These are phyloP conservation scores for Debaryomyces robertsiae DNA, from an alignment of 1,139 yeast species.

Conservation along the genomic window DNA sequence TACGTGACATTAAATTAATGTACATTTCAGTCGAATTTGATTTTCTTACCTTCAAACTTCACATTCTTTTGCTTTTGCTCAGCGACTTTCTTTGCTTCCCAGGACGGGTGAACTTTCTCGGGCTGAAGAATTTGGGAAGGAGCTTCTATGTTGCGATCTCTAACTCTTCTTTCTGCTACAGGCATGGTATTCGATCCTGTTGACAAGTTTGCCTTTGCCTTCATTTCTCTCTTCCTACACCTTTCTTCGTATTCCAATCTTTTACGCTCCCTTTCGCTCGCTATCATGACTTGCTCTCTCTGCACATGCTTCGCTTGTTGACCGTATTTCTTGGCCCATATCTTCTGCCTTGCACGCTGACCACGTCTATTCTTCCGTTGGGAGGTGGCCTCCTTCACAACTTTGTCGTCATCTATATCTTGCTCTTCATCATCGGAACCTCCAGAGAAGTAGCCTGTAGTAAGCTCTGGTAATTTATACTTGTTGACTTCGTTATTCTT, in stretches of 20 bases:
- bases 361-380: conserved; percentile 89
- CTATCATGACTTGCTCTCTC: conserved; percentile 56
- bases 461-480: conserved; percentile 64
- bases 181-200: conserved; percentile 46
- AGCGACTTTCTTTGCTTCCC: conserved; percentile 83
- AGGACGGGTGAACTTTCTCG: conserved; percentile 78
- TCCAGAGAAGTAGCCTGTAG: conserved; percentile 81
- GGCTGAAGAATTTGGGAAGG: conserved; percentile 10
- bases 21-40: conserved; percentile 54
- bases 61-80: conserved; percentile 66
- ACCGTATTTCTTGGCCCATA: conserved; percentile 94
- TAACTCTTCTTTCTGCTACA: conserved; percentile 36
- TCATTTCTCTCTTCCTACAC: conserved; percentile 62
- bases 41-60: conserved; percentile 83
- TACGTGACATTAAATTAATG: conserved; percentile 2
- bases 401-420: conserved; percentile 60
- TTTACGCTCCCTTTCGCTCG: conserved; percentile 58
- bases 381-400: conserved; percentile 52
- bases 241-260: conserved; percentile 74
- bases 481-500: conserved; percentile 19
- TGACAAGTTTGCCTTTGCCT: conserved; percentile 40
- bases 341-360: conserved; percentile 93
- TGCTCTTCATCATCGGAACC: conserved; percentile 65
- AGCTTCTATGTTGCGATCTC: not conserved
- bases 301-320: conserved; percentile 78